Evolutionary conservation across 2,329 filamentous ascomycete species (phyloP).

Genomic region (Talaromyces piceae): DNA sequence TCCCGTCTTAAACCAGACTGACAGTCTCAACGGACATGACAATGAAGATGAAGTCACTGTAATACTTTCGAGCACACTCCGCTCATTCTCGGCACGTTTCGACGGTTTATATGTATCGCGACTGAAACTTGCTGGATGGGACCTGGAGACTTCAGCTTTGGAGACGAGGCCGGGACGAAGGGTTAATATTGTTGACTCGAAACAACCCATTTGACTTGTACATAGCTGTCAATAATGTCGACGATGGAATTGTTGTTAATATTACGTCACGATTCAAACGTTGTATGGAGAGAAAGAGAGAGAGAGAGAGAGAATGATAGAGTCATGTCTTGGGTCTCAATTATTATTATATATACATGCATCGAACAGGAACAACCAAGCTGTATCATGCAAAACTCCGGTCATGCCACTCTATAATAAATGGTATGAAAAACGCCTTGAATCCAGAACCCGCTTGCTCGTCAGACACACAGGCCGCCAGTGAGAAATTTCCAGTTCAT

Average conservation of each 20-base stretch:
- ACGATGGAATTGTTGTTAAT: not conserved
- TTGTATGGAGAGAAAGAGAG: not conserved
- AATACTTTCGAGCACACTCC: conserved; percentile 38
- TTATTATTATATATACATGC: not conserved
- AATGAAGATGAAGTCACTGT: conserved; percentile 17
- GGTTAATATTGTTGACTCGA: not conserved
- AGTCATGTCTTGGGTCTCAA: not conserved
- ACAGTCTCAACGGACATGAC: not conserved
- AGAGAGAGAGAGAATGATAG: not conserved
- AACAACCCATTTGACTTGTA: not conserved
- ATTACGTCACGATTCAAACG: not conserved
- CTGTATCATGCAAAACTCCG: not conserved
- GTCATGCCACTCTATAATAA: not conserved
- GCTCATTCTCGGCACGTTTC: conserved; percentile 38
- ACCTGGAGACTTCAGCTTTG: conserved; percentile 55
- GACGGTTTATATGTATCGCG: conserved; percentile 16
- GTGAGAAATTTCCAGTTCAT: not conserved
- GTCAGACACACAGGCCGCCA: not conserved
- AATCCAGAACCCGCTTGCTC: not conserved
- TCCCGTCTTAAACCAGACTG: not conserved
- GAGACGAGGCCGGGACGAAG: conserved; percentile 49
- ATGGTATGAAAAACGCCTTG: not conserved
- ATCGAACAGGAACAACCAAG: not conserved
- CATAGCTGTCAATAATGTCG: not conserved
- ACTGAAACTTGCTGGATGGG: conserved; percentile 53